These are phyloP conservation scores for Fusarium sp. DNA, from an alignment of 2,329 filamentous ascomycete genomes.

Conservation along the genomic window DNA sequence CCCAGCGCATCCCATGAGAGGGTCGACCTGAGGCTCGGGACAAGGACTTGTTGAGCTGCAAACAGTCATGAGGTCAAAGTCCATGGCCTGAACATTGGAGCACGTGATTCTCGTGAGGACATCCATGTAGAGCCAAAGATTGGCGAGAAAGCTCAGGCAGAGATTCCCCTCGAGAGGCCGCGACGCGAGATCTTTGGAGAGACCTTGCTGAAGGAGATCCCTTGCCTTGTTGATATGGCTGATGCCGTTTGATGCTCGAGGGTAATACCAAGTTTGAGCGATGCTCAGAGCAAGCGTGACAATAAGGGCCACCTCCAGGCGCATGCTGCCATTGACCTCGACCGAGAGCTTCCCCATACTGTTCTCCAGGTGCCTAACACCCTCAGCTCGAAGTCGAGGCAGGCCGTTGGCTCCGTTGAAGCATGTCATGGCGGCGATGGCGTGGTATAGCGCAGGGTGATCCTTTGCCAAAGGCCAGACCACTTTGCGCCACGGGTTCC, in stretches of 20 bases:
- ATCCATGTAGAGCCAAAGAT: conserved; percentile 31
- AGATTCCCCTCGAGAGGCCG: not conserved
- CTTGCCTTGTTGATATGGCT: conserved; percentile 14
- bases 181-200: not conserved
- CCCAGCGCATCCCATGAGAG: conserved; percentile 26
- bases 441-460: conserved; percentile 25
- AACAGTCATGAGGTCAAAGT: conserved; percentile 14
- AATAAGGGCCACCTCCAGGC: conserved; percentile 14
- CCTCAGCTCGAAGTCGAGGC: conserved; percentile 15
- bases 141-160: conserved; percentile 22
- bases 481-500: conserved; percentile 27
- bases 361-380: conserved; percentile 9
- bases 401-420: conserved; percentile 20
- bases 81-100: conserved; percentile 1
- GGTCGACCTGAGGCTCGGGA: conserved; percentile 9
- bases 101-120: conserved; percentile 26
- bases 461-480: conserved; percentile 29
- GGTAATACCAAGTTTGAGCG: conserved; percentile 29
- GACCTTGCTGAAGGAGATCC: conserved; percentile 8
- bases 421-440: conserved; percentile 31
- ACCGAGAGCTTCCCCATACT: conserved; percentile 14
- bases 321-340: not conserved
- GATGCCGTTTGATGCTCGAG: conserved; percentile 23
- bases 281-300: conserved; percentile 17
- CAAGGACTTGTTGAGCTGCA: not conserved